Percentiles rank a stretch among this genome's conserved stretches.
Conservation (phyloP, 2,329 filamentous ascomycete species). For the Exophiala sp. region DNA sequence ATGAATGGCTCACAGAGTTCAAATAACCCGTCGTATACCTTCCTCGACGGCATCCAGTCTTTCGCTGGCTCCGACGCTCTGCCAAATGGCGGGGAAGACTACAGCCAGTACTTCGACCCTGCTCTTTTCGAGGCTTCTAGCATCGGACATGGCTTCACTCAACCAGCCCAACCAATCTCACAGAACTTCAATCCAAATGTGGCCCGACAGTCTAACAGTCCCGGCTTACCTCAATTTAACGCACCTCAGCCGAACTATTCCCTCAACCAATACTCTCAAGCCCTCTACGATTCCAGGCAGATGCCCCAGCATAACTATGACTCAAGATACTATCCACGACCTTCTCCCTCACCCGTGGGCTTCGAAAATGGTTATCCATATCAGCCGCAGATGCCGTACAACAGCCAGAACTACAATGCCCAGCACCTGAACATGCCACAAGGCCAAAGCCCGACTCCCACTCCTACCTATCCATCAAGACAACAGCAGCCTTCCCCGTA, state of each 20-base stretch:
- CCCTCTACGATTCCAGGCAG: conserved; percentile 19
- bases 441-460: conserved; percentile 18
- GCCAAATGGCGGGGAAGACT: conserved; percentile 22
- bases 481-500: conserved; percentile 29
- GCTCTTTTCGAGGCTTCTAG: conserved; percentile 25
- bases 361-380: conserved; percentile 18
- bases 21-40: conserved; percentile 14
- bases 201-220: conserved; percentile 21
- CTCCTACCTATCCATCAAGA: conserved; percentile 33
- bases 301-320: conserved; percentile 22
- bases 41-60: conserved; percentile 22
- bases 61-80: conserved; percentile 10
- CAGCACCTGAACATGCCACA: conserved; percentile 20
- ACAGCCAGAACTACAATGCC: conserved; percentile 16
- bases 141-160: conserved; percentile 18
- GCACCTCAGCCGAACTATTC: conserved; percentile 15
- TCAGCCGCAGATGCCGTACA: conserved; percentile 20
- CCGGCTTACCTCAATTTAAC: conserved; percentile 24
- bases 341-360: conserved; percentile 20
- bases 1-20: conserved; percentile 17
- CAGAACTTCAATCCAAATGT: conserved; percentile 23
- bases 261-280: conserved; percentile 21
- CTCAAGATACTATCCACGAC: conserved; percentile 18
- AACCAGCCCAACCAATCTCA: conserved; percentile 18
- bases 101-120: conserved; percentile 25